phyloP scores from a whole-genome alignment of 805 yeast genomes.

The Pichia pseudocactophila region DNA sequence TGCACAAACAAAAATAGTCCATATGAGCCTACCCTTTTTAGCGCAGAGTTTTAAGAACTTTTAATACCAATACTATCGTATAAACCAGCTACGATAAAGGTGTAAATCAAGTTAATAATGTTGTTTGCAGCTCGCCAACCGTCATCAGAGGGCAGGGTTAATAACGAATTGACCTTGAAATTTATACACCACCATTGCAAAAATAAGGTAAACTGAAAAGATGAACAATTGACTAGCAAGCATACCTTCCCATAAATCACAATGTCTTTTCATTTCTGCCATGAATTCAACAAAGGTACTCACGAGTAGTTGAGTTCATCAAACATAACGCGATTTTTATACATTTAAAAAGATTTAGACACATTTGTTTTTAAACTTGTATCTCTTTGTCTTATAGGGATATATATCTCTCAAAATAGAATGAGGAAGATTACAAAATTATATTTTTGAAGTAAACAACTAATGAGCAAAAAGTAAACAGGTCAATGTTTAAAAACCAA shows the following conservation, averaged over 20 bases:
- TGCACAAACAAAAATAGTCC: conserved; percentile 29
- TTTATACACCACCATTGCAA: conserved; percentile 35
- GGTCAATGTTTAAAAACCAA: no score
- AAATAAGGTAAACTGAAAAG: conserved; percentile 32
- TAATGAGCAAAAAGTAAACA: no score
- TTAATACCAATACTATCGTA: conserved; percentile 41
- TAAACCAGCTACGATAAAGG: conserved; percentile 38
- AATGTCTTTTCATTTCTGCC: conserved; percentile 40
- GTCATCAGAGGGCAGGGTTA: conserved; percentile 33
- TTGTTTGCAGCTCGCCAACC: conserved; percentile 35
- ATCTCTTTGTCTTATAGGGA: no score
- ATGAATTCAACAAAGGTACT: conserved; percentile 37
- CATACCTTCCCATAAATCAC: conserved; percentile 42
- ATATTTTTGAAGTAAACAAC: no score
- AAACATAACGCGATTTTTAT: no score
- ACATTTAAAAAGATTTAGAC: no score
- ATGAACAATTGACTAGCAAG: conserved; percentile 34
- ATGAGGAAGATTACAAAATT: no score
- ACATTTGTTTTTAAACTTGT: no score
- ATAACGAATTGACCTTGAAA: conserved; percentile 37
- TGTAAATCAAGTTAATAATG: conserved; percentile 31
- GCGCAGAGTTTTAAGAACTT: conserved; percentile 31
- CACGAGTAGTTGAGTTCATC: no score
- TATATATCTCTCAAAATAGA: no score
- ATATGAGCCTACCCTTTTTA: conserved; percentile 27